Evolutionary conservation across 2,329 filamentous ascomycete species (phyloP).

Genomic region (Epichloe aotearoae): DNA sequence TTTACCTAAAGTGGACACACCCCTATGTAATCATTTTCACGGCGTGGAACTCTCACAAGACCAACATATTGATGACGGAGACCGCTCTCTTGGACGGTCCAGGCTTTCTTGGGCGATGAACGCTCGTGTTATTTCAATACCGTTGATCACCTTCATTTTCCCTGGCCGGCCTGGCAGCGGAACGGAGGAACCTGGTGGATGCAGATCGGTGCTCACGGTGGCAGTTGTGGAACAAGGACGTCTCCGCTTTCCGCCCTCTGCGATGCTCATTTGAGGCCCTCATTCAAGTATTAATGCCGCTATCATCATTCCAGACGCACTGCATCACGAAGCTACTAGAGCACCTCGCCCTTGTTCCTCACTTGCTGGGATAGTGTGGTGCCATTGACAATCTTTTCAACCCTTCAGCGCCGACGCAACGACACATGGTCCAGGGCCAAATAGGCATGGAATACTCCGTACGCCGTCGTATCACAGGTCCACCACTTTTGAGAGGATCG

Average conservation of each 20-base stretch:
- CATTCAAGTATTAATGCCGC: too few species aligned
- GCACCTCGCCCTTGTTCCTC: conserved; percentile 2
- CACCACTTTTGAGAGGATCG: too few species aligned
- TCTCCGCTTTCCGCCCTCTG: conserved; percentile 2
- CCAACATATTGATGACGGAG: too few species aligned
- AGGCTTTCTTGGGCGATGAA: too few species aligned
- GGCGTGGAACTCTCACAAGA: too few species aligned
- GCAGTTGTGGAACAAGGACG: conserved; percentile 1
- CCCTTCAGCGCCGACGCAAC: neutral
- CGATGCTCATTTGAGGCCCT: neutral
- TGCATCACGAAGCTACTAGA: neutral
- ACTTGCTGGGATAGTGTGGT: conserved; percentile 4
- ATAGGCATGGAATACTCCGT: too few species aligned
- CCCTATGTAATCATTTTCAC: too few species aligned
- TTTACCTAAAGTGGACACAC: too few species aligned
- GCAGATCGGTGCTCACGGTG: conserved; percentile 5
- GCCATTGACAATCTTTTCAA: neutral
- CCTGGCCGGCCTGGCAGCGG: conserved; percentile 3
- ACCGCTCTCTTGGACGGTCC: too few species aligned
- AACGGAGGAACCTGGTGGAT: conserved; percentile 3
- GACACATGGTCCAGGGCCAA: neutral
- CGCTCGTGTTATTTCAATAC: neutral
- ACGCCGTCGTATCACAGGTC: too few species aligned
- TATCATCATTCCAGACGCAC: too few species aligned
- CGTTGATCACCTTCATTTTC: neutral